A percentile compares a stretch with the other conserved stretches of the same genome.
These are phyloP conservation scores for Skeletonema marinoi DNA, from an alignment of 108 stramenopile genomes.

Conservation along the genomic window DNA sequence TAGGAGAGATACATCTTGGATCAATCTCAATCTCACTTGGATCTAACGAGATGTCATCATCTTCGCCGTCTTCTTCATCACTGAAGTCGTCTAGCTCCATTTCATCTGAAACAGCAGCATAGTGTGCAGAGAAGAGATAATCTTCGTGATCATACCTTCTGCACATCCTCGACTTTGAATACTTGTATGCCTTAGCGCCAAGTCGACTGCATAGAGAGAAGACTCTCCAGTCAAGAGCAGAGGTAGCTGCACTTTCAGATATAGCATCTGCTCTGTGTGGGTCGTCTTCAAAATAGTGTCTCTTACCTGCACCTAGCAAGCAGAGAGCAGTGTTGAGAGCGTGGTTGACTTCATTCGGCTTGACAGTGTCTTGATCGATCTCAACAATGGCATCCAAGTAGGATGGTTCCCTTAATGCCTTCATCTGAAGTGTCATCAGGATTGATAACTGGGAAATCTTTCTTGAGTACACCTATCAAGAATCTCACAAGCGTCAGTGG, in stretches of 20 bases:
- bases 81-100: slow-evolving; percentile 1
- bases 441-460: slow-evolving; percentile 9
- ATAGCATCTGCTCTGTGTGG: not conserved
- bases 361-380: not conserved
- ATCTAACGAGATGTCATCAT: slow-evolving; percentile 4
- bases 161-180: slow-evolving; percentile 28
- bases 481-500: slow-evolving; percentile 14
- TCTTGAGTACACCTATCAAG: slow-evolving; percentile 2
- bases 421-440: not conserved
- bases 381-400: not conserved
- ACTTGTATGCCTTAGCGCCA: slow-evolving; percentile 38
- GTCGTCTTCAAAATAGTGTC: slow-evolving; percentile 21
- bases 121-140: not conserved
- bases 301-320: slow-evolving; percentile 9
- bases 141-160: slow-evolving; percentile 9
- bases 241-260: slow-evolving; percentile 18
- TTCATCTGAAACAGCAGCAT: slow-evolving; percentile 14
- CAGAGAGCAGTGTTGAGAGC: slow-evolving; percentile 30
- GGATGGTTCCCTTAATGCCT: not conserved
- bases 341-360: slow-evolving; percentile 9
- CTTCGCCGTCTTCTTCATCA: slow-evolving; percentile 17
- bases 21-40: slow-evolving; percentile 15
- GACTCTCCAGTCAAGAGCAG: slow-evolving; percentile 40
- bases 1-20: slow-evolving; percentile 11
- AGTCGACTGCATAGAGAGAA: slow-evolving; percentile 11